A percentile compares a stretch with the other conserved stretches of the same genome.
Evolutionary conservation across 2,329 filamentous ascomycete genomes (phyloP).

Genomic region (Curvularia lunata): DNA sequence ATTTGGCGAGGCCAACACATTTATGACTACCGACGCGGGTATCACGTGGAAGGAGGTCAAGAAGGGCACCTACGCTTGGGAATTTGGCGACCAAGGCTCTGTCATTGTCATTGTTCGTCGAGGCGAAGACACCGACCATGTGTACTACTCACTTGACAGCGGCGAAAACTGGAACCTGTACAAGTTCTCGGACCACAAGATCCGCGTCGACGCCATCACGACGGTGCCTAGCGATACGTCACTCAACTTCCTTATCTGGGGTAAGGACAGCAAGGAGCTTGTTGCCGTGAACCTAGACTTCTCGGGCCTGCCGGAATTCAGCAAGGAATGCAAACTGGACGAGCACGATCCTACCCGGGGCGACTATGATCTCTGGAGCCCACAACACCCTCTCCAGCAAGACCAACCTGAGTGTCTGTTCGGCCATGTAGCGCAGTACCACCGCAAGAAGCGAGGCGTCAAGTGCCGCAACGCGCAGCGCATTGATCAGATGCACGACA

Average conservation of each 20-base stretch:
- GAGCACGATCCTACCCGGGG: conserved; percentile 64
- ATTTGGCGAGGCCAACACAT: conserved; percentile 80
- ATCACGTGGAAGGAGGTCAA: conserved; percentile 84
- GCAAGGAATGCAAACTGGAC: conserved; percentile 72
- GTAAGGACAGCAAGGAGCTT: conserved; percentile 62
- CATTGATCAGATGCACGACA: conserved; percentile 69
- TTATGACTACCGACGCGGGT: conserved; percentile 90
- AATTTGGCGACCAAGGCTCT: conserved; percentile 93
- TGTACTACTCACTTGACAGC: conserved; percentile 81
- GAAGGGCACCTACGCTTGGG: conserved; percentile 90
- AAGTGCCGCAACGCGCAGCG: conserved; percentile 82
- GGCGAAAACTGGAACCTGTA: conserved; percentile 80
- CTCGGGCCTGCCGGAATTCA: conserved; percentile 68
- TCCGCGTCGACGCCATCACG: conserved; percentile 79
- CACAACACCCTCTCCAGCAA: conserved; percentile 81
- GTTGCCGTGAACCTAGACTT: conserved; percentile 89
- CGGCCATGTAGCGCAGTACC: conserved; percentile 85
- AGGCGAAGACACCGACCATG: conserved; percentile 67
- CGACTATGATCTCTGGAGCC: conserved; percentile 89
- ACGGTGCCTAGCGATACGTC: conserved; percentile 89
- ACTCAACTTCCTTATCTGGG: conserved; percentile 92
- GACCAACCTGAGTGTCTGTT: conserved; percentile 83
- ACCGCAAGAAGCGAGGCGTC: conserved; percentile 82
- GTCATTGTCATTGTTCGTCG: conserved; percentile 87
- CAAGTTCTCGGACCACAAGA: conserved; percentile 71